These are phyloP conservation scores for Suillus lakei DNA, from an alignment of 768 basidiomycete genomes.

Conservation along the genomic window DNA sequence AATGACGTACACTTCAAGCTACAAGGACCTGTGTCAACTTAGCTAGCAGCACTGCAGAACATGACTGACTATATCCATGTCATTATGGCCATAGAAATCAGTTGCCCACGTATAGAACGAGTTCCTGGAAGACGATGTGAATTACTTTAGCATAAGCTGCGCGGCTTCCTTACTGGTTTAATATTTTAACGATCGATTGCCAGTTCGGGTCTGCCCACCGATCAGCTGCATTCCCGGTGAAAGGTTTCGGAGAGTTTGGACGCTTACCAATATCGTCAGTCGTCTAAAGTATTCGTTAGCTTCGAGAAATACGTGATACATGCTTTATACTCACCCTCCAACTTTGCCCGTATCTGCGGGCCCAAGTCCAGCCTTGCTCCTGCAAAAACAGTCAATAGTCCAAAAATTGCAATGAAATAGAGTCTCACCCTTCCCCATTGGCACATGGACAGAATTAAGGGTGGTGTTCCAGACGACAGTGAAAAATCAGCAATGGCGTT, in stretches of 20 bases:
- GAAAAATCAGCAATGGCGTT: conserved; percentile 58
- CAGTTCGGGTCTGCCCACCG: conserved; percentile 44
- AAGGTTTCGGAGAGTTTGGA: not conserved
- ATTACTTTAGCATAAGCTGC: not conserved
- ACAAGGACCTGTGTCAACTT: conserved; percentile 8
- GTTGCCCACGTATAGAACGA: conserved; percentile 66
- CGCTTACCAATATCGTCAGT: conserved; percentile 52
- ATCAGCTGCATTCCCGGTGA: not conserved
- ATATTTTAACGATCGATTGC: conserved; percentile 54
- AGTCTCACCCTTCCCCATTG: conserved; percentile 66
- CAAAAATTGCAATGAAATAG: not conserved
- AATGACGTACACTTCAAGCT: conserved; percentile 60
- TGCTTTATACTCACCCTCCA: conserved; percentile 55
- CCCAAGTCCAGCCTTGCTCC: conserved; percentile 72
- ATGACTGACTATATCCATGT: conserved; percentile 64
- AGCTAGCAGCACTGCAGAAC: conserved; percentile 12
- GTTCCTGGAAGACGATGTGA: conserved; percentile 46
- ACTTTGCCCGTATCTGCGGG: conserved; percentile 59
- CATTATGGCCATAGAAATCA: conserved; percentile 72
- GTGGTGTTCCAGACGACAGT: conserved; percentile 51
- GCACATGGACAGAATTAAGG: conserved; percentile 65
- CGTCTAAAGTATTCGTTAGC: conserved; percentile 38
- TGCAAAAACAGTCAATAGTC: conserved; percentile 28
- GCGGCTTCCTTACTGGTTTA: conserved; percentile 50
- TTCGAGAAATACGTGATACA: not conserved